These are phyloP conservation scores for Xylariaceae sp. DNA, from an alignment of 2,329 filamentous ascomycete species.

Conservation along the genomic window DNA sequence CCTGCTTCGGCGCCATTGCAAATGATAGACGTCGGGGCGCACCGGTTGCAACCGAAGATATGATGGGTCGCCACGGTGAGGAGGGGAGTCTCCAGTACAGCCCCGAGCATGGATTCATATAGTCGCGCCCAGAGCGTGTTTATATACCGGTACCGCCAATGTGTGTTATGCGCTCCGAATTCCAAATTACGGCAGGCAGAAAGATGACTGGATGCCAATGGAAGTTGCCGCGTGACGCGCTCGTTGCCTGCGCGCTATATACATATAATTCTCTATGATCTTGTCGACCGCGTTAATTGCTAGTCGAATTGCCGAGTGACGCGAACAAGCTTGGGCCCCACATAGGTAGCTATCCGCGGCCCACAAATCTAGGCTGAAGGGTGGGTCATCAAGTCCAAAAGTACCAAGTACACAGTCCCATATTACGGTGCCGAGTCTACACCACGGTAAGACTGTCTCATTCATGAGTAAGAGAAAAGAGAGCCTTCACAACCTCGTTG, in stretches of 20 bases:
- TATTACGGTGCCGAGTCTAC: too few species aligned
- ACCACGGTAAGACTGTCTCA: too few species aligned
- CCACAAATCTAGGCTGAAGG: background rate
- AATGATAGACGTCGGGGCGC: constrained; percentile 24
- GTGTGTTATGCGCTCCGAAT: too few species aligned
- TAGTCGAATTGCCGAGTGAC: constrained; percentile 10
- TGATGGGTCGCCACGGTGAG: constrained; percentile 29
- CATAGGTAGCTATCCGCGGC: too few species aligned
- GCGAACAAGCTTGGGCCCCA: constrained; percentile 19
- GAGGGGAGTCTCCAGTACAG: background rate
- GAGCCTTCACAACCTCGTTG: too few species aligned
- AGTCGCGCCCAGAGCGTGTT: too few species aligned
- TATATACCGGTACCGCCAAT: too few species aligned
- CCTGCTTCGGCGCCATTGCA: constrained; percentile 35
- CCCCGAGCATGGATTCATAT: background rate
- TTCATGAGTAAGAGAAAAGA: too few species aligned
- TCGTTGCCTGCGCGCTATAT: too few species aligned
- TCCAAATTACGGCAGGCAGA: constrained; percentile 3
- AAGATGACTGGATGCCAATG: constrained; percentile 1
- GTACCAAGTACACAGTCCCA: too few species aligned
- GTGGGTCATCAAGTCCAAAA: background rate
- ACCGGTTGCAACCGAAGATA: constrained; percentile 25
- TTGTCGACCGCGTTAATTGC: constrained; percentile 26
- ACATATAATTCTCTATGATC: background rate
- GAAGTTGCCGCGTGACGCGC: constrained; percentile 12